Evolutionary conservation across 2,329 filamentous ascomycete genomes (phyloP), one percentile per base, ranked within the genome.

Genomic region (Fusarium newnesense): DNA sequence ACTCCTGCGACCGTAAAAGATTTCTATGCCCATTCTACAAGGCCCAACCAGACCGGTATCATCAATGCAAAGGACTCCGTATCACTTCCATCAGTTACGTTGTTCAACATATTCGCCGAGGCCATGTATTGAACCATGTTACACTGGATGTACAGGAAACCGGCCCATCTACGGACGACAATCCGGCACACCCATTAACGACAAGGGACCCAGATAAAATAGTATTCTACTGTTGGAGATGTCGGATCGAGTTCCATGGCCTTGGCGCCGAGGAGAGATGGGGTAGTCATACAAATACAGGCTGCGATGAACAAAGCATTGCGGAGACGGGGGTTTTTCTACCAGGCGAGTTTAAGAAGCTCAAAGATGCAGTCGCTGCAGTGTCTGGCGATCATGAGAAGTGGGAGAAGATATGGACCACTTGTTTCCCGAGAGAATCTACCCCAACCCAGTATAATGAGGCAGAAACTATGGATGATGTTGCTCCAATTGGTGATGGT

Each of bases 241-340:
- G 58, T 24, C 58, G 58, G 46, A 30, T 43, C 28, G 46, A 60
- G 32, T 60, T 53, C 16, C 26, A 9, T 28, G 58, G 58, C n/a
- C 26, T 2, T 53, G 49, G 21, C 30, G 58, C 58, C 28, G 46
- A 53, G 13, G 19, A 19, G 12, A 60, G 26, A 21, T 47, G 18
- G 18, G 18, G 43, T 53, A 47, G 32, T 26, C 46, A 47, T 19
- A n/a, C 4, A 8, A 19, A 9, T 5, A 15, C 26, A 19, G 18
- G 44, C 26, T 47, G 44, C 26, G 10, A 9, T 12, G 19, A 21
- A 30, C 28, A 36, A 37, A 60, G 37, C 37, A 60, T 53, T n/a
- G 58, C 42, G n/a, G 21, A 60, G 46, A 60, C 58, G 9, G 58
- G 58, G 47, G 9, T 60, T 30, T 30, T 60, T 30, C 58, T 60